Evolutionary conservation across 768 basidiomycete genomes (phyloP).

Genomic region (Panus rudis): DNA sequence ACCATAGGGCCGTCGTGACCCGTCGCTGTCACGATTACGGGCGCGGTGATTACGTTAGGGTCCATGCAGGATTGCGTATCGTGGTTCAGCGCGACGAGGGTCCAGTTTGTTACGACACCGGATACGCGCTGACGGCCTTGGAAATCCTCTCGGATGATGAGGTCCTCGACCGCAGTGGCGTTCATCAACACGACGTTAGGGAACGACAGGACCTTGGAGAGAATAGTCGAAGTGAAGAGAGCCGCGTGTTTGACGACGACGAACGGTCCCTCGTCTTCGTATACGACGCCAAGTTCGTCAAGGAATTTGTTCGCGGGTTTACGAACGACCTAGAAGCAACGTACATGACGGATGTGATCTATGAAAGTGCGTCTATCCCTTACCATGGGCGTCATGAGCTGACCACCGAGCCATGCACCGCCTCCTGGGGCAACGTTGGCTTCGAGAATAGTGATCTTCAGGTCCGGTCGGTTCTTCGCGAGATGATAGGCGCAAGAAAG

Average conservation of each 20-base stretch:
- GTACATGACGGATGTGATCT: no score
- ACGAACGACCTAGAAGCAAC: conserved; percentile 51
- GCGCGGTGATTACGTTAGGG: conserved; percentile 77
- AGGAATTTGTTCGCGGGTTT: conserved; percentile 74
- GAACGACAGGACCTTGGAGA: conserved; percentile 62
- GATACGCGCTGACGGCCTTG: conserved; percentile 36
- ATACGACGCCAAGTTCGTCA: conserved; percentile 59
- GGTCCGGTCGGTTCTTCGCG: conserved; percentile 58
- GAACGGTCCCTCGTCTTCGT: conserved; percentile 71
- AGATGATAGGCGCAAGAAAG: conserved; percentile 71
- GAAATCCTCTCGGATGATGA: conserved; percentile 56
- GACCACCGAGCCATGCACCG: conserved; percentile 74
- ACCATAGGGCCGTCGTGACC: conserved; percentile 47
- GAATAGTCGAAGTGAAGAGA: conserved; percentile 70
- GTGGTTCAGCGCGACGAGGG: conserved; percentile 48
- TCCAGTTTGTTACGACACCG: conserved; percentile 53
- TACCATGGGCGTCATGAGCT: conserved; percentile 77
- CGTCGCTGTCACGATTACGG: conserved; percentile 62
- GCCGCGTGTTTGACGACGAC: conserved; percentile 81
- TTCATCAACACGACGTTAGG: conserved; percentile 73
- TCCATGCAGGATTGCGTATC: conserved; percentile 67
- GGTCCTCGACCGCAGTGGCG: conserved; percentile 76
- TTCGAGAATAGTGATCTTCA: conserved; percentile 62
- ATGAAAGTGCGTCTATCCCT: conserved; percentile 5
- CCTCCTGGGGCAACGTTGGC: conserved; percentile 71